phyloP scores from a whole-genome alignment of 495 filamentous ascomycete genomes.

The Chaetomium fimeti region DNA sequence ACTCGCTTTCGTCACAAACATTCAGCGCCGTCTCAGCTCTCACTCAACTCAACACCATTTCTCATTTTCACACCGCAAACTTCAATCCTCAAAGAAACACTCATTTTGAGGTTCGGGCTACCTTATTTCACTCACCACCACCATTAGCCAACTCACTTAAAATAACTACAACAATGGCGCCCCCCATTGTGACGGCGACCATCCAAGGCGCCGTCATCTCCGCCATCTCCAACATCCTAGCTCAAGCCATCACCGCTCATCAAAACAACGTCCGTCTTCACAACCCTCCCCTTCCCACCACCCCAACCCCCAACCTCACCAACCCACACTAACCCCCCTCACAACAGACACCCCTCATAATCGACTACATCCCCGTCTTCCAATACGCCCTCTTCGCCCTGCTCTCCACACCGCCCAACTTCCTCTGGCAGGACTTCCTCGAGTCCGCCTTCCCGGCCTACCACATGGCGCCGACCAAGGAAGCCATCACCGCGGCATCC shows the following conservation, averaged over 20 bases:
- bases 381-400: conserved; percentile 77
- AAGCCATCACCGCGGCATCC: conserved; percentile 41
- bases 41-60: neutral
- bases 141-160: neutral
- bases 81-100: neutral
- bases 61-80: neutral
- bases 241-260: conserved; percentile 73
- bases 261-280: conserved; percentile 54
- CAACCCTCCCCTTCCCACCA: neutral
- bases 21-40: neutral
- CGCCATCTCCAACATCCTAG: conserved; percentile 75
- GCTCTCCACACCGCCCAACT: conserved; percentile 79
- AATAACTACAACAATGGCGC: conserved; percentile 29
- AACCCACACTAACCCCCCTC: conserved; percentile 1
- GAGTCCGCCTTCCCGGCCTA: conserved; percentile 50
- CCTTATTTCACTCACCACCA: neutral
- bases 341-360: conserved; percentile 47
- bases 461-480: conserved; percentile 39
- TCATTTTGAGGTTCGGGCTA: neutral
- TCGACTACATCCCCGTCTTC: conserved; percentile 64
- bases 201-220: conserved; percentile 70
- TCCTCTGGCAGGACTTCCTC: conserved; percentile 65
- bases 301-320: conserved; percentile 7
- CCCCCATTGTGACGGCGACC: conserved; percentile 63
- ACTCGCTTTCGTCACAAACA: neutral